Conservation (phyloP, 495 filamentous ascomycete genomes). For the Trypethelium eluteriae region DNA sequence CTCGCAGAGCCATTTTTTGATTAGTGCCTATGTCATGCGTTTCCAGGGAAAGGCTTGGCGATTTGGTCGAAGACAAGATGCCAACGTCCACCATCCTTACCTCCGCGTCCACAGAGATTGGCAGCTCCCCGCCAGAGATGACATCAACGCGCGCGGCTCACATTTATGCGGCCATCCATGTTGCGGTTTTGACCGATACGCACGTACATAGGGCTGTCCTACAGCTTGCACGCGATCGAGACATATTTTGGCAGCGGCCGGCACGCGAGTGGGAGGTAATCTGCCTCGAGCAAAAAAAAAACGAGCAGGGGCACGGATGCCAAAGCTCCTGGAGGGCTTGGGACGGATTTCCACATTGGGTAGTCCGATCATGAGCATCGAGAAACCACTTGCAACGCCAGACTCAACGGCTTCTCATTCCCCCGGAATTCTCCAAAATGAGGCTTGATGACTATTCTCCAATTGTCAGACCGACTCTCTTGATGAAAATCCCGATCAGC, state of each 20-base stretch:
- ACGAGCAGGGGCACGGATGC: not conserved
- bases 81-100: not conserved
- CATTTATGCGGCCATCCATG: not conserved
- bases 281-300: not conserved
- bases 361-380: not conserved
- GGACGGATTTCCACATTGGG: not conserved
- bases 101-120: not conserved
- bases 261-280: not conserved
- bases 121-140: not conserved
- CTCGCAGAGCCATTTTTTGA: too few relatives aligned
- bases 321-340: not conserved
- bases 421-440: not conserved
- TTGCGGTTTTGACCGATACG: not conserved
- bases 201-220: not conserved
- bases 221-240: not conserved
- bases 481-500: too few relatives aligned
- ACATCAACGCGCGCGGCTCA: not conserved
- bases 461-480: not conserved
- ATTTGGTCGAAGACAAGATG: too few relatives aligned
- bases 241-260: too few relatives aligned
- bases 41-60: too few relatives aligned
- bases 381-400: not conserved
- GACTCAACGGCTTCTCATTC: not conserved
- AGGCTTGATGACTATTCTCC: not conserved
- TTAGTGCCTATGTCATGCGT: too few relatives aligned